A percentile compares a stretch with the other conserved stretches of the same genome.
Evolutionary conservation across 306 rosid species (phyloP).

Genomic region (Malus domestica): ASM211411v1 NC_041799.1:41494001-41494500

Average conservation of each 20-base stretch:
- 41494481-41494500: not conserved
- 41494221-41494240: too few relatives aligned
- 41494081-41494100: slow-evolving; percentile 3
- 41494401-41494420: slow-evolving; percentile 53
- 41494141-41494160: not conserved
- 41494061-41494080: not conserved
- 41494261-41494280: not conserved
- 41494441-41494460: slow-evolving; percentile 52
- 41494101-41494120: not conserved
- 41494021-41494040: not conserved
- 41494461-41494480: slow-evolving; percentile 3
- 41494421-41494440: slow-evolving; percentile 55
- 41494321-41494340: not conserved
- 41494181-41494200: not conserved
- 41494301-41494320: slow-evolving; percentile 16
- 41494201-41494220: not conserved
- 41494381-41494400: slow-evolving; percentile 42
- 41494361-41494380: slow-evolving; percentile 55
- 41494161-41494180: not conserved
- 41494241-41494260: not conserved
- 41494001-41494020: not conserved
- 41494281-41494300: slow-evolving; percentile 19
- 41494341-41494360: slow-evolving; percentile 27
- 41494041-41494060: too few relatives aligned
- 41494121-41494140: not conserved